These are phyloP conservation scores for Microstroma glucosiphilum DNA, from an alignment of 1,284 basidiomycete genomes.

Conservation along the genomic window DNA sequence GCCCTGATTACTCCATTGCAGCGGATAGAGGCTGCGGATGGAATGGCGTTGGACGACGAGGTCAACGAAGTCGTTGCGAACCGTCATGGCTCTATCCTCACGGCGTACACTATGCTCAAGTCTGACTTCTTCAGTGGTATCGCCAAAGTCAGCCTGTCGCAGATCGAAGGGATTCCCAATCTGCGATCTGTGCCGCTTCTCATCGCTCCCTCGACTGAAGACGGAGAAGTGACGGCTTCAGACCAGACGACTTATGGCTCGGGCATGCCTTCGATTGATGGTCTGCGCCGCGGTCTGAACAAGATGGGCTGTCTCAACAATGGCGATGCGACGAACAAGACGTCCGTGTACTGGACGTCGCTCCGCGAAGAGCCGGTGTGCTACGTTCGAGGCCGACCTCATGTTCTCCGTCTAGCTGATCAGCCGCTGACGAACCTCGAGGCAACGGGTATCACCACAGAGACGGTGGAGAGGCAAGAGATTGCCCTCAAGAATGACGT, in stretches of 20 bases:
- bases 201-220: constrained; percentile 4
- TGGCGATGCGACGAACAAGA: constrained; percentile 17
- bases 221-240: constrained; percentile 15
- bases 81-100: constrained; percentile 78
- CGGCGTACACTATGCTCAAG: constrained; percentile 89
- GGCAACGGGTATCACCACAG: constrained; percentile 84
- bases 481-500: constrained; percentile 81
- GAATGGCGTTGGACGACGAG: constrained; percentile 62
- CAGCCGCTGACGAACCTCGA: constrained; percentile 49
- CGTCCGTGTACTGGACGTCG: constrained; percentile 42
- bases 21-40: constrained; percentile 55
- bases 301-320: constrained; percentile 40
- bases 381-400: constrained; percentile 66
- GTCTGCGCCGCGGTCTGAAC: constrained; percentile 39
- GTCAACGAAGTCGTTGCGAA: constrained; percentile 62
- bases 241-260: constrained; percentile 39
- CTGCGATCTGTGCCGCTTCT: constrained; percentile 38
- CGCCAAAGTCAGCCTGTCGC: constrained; percentile 16
- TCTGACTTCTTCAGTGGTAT: constrained; percentile 76
- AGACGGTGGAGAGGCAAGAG: constrained; percentile 91
- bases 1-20: constrained; percentile 79
- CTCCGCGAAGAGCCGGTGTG: constrained; percentile 47
- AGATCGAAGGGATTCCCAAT: constrained; percentile 48
- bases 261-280: constrained; percentile 49
- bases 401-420: constrained; percentile 76